Conservation (phyloP, 1,139 yeast species). For the Insectozyma bohioensis region DNA sequence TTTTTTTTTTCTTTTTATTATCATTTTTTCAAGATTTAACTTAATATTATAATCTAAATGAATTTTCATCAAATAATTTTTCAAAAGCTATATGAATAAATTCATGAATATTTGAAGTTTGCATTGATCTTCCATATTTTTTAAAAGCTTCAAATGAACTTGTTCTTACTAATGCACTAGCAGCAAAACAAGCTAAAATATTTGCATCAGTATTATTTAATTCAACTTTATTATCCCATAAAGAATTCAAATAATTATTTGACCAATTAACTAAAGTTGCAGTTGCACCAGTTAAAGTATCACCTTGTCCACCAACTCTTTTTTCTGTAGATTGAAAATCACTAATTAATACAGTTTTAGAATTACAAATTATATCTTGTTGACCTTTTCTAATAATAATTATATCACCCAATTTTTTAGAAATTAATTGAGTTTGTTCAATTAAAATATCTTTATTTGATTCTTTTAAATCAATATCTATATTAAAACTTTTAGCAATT, state of each 20-base stretch:
- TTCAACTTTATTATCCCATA: conserved; percentile 62
- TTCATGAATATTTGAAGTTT: conserved; percentile 77
- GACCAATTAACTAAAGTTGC: conserved; percentile 47
- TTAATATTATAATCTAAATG: conserved; percentile 9
- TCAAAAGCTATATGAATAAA: conserved; percentile 63
- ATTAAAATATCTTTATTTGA: conserved; percentile 21
- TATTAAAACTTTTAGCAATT: conserved; percentile 45
- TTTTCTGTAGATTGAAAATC: conserved; percentile 56
- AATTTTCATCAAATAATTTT: conserved; percentile 40
- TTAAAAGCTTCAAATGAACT: conserved; percentile 68
- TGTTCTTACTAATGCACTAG: conserved; percentile 62
- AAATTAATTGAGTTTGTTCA: conserved; percentile 42
- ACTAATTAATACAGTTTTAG: conserved; percentile 34
- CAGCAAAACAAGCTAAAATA: conserved; percentile 70
- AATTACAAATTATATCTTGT: conserved; percentile 58
- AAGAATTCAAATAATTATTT: conserved; percentile 50
- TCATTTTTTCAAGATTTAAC: too few relatives aligned
- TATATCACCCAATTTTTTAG: conserved; percentile 59
- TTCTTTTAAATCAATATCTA: conserved; percentile 32
- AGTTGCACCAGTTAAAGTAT: conserved; percentile 44
- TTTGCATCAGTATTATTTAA: conserved; percentile 50
- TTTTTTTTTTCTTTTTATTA: too few relatives aligned
- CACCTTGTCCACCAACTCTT: conserved; percentile 52
- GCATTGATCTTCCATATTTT: conserved; percentile 73
- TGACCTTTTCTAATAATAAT: conserved; percentile 73